A percentile compares a stretch with the other conserved stretches of the same genome.
Evolutionary conservation across 345 rosid genomes (phyloP).

Genomic region (Aethionema arabicum): DNA sequence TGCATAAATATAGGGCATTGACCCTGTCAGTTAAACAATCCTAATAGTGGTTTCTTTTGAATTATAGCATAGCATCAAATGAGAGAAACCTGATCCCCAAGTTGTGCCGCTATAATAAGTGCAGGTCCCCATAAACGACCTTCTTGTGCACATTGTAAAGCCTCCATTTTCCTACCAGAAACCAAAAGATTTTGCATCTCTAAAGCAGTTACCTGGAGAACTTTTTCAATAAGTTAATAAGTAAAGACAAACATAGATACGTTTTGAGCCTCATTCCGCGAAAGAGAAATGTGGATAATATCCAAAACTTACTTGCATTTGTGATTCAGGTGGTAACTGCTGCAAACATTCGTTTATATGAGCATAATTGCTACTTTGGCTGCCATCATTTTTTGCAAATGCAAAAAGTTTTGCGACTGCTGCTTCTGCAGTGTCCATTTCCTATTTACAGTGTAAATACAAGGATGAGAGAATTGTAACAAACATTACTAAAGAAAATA

Average conservation of each 20-base stretch:
- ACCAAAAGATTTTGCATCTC: slow-evolving; percentile 95
- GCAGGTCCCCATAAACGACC: slow-evolving; percentile 99
- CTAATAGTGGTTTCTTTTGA: slow-evolving; percentile 3
- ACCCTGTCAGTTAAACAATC: slow-evolving; percentile 26
- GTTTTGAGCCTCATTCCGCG: background rate
- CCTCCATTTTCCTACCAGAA: slow-evolving; percentile 89
- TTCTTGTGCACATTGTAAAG: slow-evolving; percentile 79
- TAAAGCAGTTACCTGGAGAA: slow-evolving; percentile 70
- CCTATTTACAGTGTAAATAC: slow-evolving; percentile 45
- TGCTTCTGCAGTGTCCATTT: slow-evolving; percentile 80
- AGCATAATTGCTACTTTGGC: slow-evolving; percentile 51
- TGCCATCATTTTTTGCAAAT: slow-evolving; percentile 60
- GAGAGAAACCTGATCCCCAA: slow-evolving; percentile 84
- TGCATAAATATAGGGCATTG: slow-evolving; percentile 36
- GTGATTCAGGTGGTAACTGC: slow-evolving; percentile 82
- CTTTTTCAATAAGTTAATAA: slow-evolving; percentile 17
- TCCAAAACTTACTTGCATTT: slow-evolving; percentile 59
- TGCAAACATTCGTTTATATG: slow-evolving; percentile 69
- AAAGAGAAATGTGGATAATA: slow-evolving; percentile 9
- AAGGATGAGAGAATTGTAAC: slow-evolving; percentile 17
- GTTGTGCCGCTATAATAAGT: slow-evolving; percentile 90
- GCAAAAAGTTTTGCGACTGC: slow-evolving; percentile 95
- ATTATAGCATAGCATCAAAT: slow-evolving; percentile 11
- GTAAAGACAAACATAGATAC: slow-evolving; percentile 1
- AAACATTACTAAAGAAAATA: background rate